Evolutionary conservation across 2,329 filamentous ascomycete genomes (phyloP).

Genomic region (Ophiostoma piceae): DNA sequence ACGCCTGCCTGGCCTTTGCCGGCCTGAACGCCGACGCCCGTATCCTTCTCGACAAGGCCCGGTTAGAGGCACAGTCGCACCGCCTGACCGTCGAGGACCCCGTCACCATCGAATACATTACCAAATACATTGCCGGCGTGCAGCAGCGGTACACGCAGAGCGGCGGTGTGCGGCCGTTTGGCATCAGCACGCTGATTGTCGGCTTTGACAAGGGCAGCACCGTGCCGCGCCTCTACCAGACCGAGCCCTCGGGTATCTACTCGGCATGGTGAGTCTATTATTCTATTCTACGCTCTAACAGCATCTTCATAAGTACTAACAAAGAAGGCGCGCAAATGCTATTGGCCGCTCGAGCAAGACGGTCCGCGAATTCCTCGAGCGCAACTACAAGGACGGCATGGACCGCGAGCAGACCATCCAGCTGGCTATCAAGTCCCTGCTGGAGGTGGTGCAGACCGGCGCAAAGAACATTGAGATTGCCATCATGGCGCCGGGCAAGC

Average conservation of each 20-base stretch:
- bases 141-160: slow-evolving; percentile 99
- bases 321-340: slow-evolving; percentile 94
- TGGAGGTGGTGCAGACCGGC: slow-evolving; percentile 97
- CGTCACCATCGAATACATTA: slow-evolving; percentile 97
- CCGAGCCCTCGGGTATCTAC: slow-evolving; percentile 98
- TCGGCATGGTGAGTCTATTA: slow-evolving; percentile 76
- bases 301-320: slow-evolving; percentile 1
- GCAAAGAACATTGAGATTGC: slow-evolving; percentile 99
- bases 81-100: slow-evolving; percentile 95
- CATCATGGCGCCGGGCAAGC: slow-evolving; percentile 89
- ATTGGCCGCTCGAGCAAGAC: slow-evolving; percentile 99
- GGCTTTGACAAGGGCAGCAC: slow-evolving; percentile 95
- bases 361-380: slow-evolving; percentile 94
- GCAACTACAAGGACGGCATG: slow-evolving; percentile 98
- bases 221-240: slow-evolving; percentile 89
- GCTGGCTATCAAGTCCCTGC: slow-evolving; percentile 92
- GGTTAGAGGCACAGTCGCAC: slow-evolving; percentile 95
- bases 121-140: slow-evolving; percentile 95
- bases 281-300: not conserved
- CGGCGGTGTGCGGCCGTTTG: slow-evolving; percentile 96
- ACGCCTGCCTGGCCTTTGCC: slow-evolving; percentile 95
- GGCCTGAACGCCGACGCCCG: slow-evolving; percentile 96
- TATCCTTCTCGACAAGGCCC: slow-evolving; percentile 96
- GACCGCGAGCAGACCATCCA: slow-evolving; percentile 93
- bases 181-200: slow-evolving; percentile 94